A percentile compares a stretch with the other conserved stretches of the same genome.
Conservation (phyloP, 176 grass and related monocot species). For the Carex cristatella region DNA sequence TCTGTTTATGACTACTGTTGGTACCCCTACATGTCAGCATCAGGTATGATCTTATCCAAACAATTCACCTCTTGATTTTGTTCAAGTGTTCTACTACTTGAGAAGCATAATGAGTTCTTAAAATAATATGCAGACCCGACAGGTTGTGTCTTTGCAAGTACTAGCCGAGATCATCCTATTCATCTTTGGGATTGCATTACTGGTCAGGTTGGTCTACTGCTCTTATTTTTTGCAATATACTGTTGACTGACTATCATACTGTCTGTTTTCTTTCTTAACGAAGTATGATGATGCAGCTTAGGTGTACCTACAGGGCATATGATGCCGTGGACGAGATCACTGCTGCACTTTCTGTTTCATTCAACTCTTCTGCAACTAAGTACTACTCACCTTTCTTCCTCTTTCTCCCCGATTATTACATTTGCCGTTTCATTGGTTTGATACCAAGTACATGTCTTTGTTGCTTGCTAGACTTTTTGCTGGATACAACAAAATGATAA, state of each 20-base stretch:
- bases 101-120: neutral
- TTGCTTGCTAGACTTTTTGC: conserved; percentile 77
- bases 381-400: conserved; percentile 25
- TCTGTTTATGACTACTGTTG: conserved; percentile 89
- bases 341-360: conserved; percentile 79
- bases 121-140: conserved; percentile 42
- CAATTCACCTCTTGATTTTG: neutral
- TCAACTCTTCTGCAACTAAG: conserved; percentile 85
- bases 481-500: conserved; percentile 88
- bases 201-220: conserved; percentile 46
- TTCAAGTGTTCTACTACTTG: neutral
- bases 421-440: neutral
- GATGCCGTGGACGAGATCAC: conserved; percentile 96
- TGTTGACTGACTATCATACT: neutral
- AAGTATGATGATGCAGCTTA: conserved; percentile 44
- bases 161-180: conserved; percentile 79
- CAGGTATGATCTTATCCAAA: conserved; percentile 38
- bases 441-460: neutral
- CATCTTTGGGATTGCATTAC: conserved; percentile 88
- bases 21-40: conserved; percentile 83
- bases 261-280: neutral
- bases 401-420: conserved; percentile 13
- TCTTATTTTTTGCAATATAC: neutral
- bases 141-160: conserved; percentile 80
- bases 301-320: conserved; percentile 89